A percentile compares a stretch with the other conserved stretches of the same genome.
These are phyloP conservation scores for Sporobolomyces phaffii DNA, from an alignment of 768 basidiomycete genomes.

Conservation along the genomic window DNA sequence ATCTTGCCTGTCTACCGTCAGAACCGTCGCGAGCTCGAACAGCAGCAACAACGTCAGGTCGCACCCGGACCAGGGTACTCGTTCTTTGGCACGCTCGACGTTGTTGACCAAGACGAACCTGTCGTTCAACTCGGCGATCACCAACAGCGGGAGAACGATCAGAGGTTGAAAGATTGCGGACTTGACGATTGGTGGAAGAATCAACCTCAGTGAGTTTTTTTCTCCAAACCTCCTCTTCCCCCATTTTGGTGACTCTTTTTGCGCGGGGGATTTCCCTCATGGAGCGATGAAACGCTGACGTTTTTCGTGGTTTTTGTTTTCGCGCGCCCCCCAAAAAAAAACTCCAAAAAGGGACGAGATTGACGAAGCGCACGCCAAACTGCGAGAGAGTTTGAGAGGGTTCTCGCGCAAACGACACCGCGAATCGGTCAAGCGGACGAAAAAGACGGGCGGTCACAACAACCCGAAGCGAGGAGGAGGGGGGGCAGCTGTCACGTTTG, in stretches of 20 bases:
- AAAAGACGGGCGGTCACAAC: conserved; percentile 5
- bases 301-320: background rate
- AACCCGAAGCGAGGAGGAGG: background rate
- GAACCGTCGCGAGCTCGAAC: no score
- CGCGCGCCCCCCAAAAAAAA: background rate
- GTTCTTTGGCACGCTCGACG: conserved; percentile 30
- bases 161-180: conserved; percentile 3
- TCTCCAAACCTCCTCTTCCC: no score
- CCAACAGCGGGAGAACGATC: background rate
- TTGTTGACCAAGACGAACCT: no score
- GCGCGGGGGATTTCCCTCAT: no score
- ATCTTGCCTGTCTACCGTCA: conserved; percentile 3
- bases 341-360: conserved; percentile 20
- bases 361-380: conserved; percentile 25
- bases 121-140: background rate
- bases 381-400: conserved; percentile 31
- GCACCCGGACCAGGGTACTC: background rate
- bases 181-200: conserved; percentile 24
- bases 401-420: conserved; percentile 32
- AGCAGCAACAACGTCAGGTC: background rate
- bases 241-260: background rate
- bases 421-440: conserved; percentile 32
- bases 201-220: conserved; percentile 22
- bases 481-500: background rate
- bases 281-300: no score